These are phyloP conservation scores for Botrytis sinoallii DNA, from an alignment of 2,329 filamentous ascomycete species.

Conservation along the genomic window DNA sequence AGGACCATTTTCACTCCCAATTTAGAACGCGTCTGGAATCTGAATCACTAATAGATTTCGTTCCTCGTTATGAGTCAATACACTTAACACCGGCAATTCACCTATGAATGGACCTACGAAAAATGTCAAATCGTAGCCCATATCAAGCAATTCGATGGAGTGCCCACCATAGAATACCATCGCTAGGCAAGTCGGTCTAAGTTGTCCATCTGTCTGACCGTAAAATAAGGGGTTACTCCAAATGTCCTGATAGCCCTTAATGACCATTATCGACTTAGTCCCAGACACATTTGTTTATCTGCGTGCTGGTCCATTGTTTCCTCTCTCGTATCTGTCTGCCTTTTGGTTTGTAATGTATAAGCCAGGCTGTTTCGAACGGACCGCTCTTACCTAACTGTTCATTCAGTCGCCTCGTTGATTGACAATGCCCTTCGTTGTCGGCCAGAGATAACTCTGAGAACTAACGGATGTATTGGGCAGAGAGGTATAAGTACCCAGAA, in stretches of 20 bases:
- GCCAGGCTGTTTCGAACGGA: rapidly evolving
- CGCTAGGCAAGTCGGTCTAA: neutral
- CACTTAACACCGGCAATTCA: neutral
- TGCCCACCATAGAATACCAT: neutral
- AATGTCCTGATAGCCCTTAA: neutral
- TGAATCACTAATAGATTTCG: neutral
- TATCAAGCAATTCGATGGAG: neutral
- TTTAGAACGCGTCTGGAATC: neutral
- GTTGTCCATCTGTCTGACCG: neutral
- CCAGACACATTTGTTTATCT: neutral
- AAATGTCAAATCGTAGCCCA: neutral
- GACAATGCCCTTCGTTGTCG: rapidly evolving
- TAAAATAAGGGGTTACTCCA: neutral
- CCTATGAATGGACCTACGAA: neutral
- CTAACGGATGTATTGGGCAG: neutral
- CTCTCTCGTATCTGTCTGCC: neutral
- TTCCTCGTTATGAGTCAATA: neutral
- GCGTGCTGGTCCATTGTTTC: neutral
- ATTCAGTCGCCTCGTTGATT: neutral
- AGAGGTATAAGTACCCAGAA: neutral
- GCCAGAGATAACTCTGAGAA: neutral
- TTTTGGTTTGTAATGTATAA: neutral
- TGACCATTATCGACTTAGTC: too few relatives aligned
- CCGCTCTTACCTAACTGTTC: neutral
- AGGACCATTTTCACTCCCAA: neutral